phyloP scores from a whole-genome alignment of 2,329 filamentous ascomycete species.

The Setomelanomma holmii region DNA sequence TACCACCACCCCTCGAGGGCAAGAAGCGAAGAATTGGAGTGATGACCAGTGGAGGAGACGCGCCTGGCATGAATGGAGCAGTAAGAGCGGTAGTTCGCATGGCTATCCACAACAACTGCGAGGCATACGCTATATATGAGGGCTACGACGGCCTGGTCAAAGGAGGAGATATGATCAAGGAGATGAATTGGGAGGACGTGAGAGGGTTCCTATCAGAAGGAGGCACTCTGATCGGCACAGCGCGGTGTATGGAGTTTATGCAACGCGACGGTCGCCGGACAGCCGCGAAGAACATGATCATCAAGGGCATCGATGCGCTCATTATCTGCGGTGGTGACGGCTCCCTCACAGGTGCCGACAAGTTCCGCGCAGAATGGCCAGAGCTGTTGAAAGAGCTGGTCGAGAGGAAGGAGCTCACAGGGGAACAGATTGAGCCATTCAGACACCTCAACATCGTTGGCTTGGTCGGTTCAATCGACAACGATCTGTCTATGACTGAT shows the following conservation, averaged over 20 bases:
- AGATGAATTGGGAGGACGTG: conserved; percentile 92
- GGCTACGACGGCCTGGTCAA: conserved; percentile 95
- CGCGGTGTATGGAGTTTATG: conserved; percentile 90
- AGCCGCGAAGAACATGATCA: conserved; percentile 93
- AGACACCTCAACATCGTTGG: conserved; percentile 94
- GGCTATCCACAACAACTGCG: conserved; percentile 75
- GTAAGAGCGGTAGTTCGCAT: conserved; percentile 91
- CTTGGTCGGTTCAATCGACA: conserved; percentile 96
- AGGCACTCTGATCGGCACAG: conserved; percentile 94
- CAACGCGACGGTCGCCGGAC: conserved; percentile 82
- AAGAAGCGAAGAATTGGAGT: conserved; percentile 77
- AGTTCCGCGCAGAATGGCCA: conserved; percentile 92
- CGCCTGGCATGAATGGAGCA: conserved; percentile 92
- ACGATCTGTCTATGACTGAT: conserved; percentile 95
- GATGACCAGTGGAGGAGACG: conserved; percentile 94
- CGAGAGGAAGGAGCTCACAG: conserved; percentile 71
- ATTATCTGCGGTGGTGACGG: conserved; percentile 98
- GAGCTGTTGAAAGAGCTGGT: conserved; percentile 86
- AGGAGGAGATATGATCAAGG: conserved; percentile 84
- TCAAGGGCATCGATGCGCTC: conserved; percentile 91
- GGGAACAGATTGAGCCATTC: conserved; percentile 76
- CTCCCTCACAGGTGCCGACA: conserved; percentile 86
- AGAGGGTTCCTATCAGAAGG: conserved; percentile 93
- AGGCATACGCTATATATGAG: conserved; percentile 70
- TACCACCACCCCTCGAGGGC: conserved; percentile 48